A percentile compares a stretch with the other conserved stretches of the same genome.
These are phyloP conservation scores for Zopfochytrium polystomum DNA, from an alignment of 371 early-diverging fungal genomes.

Conservation along the genomic window DNA sequence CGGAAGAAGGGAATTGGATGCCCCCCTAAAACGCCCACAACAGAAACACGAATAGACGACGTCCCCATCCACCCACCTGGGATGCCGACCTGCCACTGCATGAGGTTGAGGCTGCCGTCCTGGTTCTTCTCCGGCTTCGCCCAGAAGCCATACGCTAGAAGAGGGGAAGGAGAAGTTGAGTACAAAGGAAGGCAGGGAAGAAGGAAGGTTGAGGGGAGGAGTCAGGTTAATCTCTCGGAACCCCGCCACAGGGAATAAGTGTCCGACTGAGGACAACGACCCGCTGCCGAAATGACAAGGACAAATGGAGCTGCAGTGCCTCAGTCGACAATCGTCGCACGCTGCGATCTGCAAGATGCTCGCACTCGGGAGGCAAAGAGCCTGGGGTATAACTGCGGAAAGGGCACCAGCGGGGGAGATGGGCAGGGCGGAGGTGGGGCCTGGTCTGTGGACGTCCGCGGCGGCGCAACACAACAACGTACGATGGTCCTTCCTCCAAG, in stretches of 20 bases:
- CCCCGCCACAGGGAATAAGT: too few species aligned
- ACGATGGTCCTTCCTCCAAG: constrained; percentile 97
- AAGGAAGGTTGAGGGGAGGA: neutral
- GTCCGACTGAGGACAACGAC: too few species aligned
- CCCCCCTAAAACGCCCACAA: neutral
- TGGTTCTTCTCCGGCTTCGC: constrained; percentile 74
- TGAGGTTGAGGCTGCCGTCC: constrained; percentile 79
- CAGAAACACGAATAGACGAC: neutral
- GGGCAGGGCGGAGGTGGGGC: too few species aligned
- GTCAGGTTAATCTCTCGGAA: neutral
- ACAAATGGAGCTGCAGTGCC: neutral
- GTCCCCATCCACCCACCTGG: constrained; percentile 69
- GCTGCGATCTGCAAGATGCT: neutral
- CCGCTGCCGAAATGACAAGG: neutral
- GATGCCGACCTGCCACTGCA: constrained; percentile 92
- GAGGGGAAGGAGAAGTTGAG: neutral
- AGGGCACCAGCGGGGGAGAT: neutral
- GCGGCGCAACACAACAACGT: constrained; percentile 46
- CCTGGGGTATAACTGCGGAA: neutral
- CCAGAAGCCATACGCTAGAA: constrained; percentile 58
- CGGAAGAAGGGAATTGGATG: neutral
- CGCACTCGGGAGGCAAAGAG: neutral
- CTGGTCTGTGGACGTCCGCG: neutral
- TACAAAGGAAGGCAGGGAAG: neutral
- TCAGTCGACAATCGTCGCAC: neutral